Conservation (phyloP, 306 rosid species). For the Cucurbita maxima region DNA sequence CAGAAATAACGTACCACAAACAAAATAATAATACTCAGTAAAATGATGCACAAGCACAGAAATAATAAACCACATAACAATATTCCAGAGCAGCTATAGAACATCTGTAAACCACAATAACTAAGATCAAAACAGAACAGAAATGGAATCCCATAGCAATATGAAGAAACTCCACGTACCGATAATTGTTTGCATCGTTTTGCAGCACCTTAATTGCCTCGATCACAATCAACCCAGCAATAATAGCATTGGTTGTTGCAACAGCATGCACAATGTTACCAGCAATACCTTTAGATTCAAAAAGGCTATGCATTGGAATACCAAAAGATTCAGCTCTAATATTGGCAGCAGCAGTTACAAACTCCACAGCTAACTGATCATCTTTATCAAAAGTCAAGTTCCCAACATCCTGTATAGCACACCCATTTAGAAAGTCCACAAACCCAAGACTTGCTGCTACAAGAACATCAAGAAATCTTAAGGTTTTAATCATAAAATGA, state of each 20-base stretch:
- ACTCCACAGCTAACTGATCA: constrained; percentile 93
- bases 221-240: constrained; percentile 95
- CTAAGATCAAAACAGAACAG: not conserved
- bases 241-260: constrained; percentile 89
- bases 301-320: constrained; percentile 84
- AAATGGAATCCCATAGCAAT: not conserved
- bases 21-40: not conserved
- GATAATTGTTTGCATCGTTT: constrained; percentile 47
- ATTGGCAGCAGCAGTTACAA: constrained; percentile 97
- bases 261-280: constrained; percentile 99
- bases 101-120: not conserved
- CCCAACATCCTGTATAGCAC: constrained; percentile 59
- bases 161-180: constrained; percentile 34
- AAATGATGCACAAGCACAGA: not conserved
- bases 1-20: not conserved
- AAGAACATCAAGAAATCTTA: constrained; percentile 6
- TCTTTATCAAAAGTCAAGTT: constrained; percentile 89
- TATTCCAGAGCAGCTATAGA: not conserved
- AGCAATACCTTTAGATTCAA: constrained; percentile 98
- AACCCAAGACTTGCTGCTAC: not conserved
- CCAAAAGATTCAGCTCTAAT: constrained; percentile 86
- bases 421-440: not conserved
- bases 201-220: constrained; percentile 93
- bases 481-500: constrained; percentile 6
- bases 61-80: not conserved